Evolutionary conservation across 2,329 filamentous ascomycete species (phyloP), one percentile per base, ranked within the genome.

Genomic region (Chalaropsis thielavioides): DNA sequence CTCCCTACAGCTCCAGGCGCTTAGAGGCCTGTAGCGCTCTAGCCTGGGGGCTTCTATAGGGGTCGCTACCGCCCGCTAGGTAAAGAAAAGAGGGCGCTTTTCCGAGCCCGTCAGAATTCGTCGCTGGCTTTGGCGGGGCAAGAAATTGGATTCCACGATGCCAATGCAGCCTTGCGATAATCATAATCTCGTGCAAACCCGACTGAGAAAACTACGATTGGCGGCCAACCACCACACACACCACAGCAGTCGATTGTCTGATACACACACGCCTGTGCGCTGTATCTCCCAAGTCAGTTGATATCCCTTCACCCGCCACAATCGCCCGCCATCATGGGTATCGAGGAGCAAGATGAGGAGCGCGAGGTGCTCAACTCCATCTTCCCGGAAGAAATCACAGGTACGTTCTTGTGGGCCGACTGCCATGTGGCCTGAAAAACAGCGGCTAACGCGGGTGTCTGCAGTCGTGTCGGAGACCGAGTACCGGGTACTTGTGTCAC

Each of bases 311-410:
- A 11, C 4, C 11, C 27, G 31, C 60, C 19, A 22, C 22, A 31
- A 11, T 31, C 35, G 10, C 54, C 54, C 31, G 54, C 58, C 35
- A 66, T 49, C 41, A 86, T 87, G 84, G 84, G 84, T 61, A 81
- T 78, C 74, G 92, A 97, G 80, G 94, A 99, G 68, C 94, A 99
- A 75, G 78, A 86, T 69, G 94, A 99, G 78, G 94, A 99, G 81
- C 87, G 92, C 68, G 94, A 99, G 76, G 92, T 99, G 71, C 90
- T 99, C 73, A 90, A 95, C 73, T 96, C 92, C 68, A 99, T 99
- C 73, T 99, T 97, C 71, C 91, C 94, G 0, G 92, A 99, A 67
- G 94, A 99, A 78, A 96, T 99, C 70, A 92, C 87, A 82, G 88
- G 91, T 92, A 72, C 60, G 75, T 68, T 58, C 27, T 38, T 38